Percentiles rank a stretch among this genome's conserved stretches.
phyloP scores from a whole-genome alignment of 2,329 filamentous ascomycete species.

The Xylariaceae sp. region DNA sequence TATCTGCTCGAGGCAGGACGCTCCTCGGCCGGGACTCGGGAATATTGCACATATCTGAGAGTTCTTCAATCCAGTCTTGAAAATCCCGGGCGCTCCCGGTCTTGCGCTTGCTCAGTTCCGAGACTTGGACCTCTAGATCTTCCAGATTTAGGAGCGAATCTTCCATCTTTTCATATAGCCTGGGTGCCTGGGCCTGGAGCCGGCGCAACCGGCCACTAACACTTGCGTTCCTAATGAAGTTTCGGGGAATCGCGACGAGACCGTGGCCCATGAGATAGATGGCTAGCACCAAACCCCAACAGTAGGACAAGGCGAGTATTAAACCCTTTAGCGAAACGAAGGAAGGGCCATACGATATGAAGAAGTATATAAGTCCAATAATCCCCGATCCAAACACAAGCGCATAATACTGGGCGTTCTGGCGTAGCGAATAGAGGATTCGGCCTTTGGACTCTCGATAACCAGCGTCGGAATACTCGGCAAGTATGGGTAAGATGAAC shows the following conservation, averaged over 20 bases:
- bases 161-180: slow-evolving; percentile 82
- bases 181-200: slow-evolving; percentile 78
- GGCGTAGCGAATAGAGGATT: slow-evolving; percentile 80
- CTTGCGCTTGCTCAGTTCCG: slow-evolving; percentile 79
- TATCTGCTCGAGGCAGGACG: slow-evolving; percentile 44
- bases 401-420: slow-evolving; percentile 86
- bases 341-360: slow-evolving; percentile 74
- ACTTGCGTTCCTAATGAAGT: slow-evolving; percentile 77
- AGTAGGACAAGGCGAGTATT: slow-evolving; percentile 92
- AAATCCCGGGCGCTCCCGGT: slow-evolving; percentile 74
- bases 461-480: slow-evolving; percentile 92
- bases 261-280: slow-evolving; percentile 99
- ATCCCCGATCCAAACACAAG: slow-evolving; percentile 73
- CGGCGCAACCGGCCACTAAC: slow-evolving; percentile 73
- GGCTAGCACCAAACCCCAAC: slow-evolving; percentile 86
- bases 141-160: slow-evolving; percentile 81
- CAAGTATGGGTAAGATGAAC: slow-evolving; percentile 89
- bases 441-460: slow-evolving; percentile 84
- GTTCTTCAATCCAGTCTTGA: slow-evolving; percentile 93
- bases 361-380: slow-evolving; percentile 79
- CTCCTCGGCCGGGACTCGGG: slow-evolving; percentile 61
- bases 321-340: slow-evolving; percentile 76
- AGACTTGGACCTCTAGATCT: slow-evolving; percentile 78
- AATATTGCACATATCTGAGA: slow-evolving; percentile 75
- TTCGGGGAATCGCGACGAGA: slow-evolving; percentile 84